These are phyloP conservation scores for Pichia paraexigua DNA, from an alignment of 805 yeast genomes.

Conservation along the genomic window DNA sequence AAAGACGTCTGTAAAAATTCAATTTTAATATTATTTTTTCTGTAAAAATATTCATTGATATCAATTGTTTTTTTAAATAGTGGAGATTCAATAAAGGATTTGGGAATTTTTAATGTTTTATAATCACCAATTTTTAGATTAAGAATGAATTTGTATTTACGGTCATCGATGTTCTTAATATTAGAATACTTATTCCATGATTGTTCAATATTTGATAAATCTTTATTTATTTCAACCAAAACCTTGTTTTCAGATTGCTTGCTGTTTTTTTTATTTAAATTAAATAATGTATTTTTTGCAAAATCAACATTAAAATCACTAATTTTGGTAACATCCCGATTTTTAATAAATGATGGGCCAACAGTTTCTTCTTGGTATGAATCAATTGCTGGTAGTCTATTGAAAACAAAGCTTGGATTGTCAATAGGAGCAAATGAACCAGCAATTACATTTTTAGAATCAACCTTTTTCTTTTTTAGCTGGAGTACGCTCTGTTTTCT, in stretches of 20 bases:
- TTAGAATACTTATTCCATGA: constrained; percentile 7
- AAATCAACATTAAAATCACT: constrained; percentile 2
- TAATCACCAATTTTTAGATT: constrained; percentile 6
- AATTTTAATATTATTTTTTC: constrained; percentile 1
- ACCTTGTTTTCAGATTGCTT: neutral
- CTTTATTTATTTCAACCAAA: neutral
- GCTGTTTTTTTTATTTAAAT: neutral
- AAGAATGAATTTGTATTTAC: constrained; percentile 2
- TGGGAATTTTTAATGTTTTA: neutral
- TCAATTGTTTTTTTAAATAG: constrained; percentile 1
- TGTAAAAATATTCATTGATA: neutral
- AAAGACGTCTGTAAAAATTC: constrained; percentile 1
- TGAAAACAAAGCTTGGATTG: constrained; percentile 14
- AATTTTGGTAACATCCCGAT: too few species aligned
- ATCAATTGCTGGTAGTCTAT: constrained; percentile 18
- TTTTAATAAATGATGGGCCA: neutral
- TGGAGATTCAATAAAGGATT: constrained; percentile 3
- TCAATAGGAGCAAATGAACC: constrained; percentile 7
- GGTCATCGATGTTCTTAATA: neutral
- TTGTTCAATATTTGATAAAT: constrained; percentile 1
- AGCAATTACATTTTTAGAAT: neutral
- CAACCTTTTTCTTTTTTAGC: neutral
- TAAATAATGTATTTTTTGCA: constrained; percentile 7
- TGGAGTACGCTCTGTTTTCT: neutral
- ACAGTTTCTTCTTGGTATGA: constrained; percentile 24